Evolutionary conservation across 805 yeast species (phyloP), one percentile per base, ranked within the genome.

Genomic region (Ogataea minuta): DNA sequence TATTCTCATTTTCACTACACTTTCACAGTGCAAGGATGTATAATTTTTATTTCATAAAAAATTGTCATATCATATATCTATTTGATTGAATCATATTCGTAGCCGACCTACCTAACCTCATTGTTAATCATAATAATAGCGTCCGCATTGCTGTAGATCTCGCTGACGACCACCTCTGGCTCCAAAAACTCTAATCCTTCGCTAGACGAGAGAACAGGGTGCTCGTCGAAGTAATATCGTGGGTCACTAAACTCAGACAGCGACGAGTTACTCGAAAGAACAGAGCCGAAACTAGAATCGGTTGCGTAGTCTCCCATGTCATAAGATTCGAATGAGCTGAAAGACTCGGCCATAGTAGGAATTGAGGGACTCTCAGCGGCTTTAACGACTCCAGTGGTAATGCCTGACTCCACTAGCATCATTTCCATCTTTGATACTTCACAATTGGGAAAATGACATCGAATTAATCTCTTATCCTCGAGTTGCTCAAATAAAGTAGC

Each of bases 361-460:
- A 9, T 13, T 3, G 40, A 23, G 12, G 28, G 39, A 12, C 34
- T 17, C n/a, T 15, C 41, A 10, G 4, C 20, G 29, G 15, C 27
- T 24, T 28, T 42, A 12, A 83, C 77, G 16, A 70, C 60, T 2
- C 89, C 90, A 9, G 73, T 68, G 2, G 72, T 57, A 6, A 84
- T 75, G 16, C 76, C 83, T 44, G 76, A 67, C 30, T 84, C 93
- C 27, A 68, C 55, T 43, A 84, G 60, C 43, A 84, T 60, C 14
- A 47, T 44, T 50, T 80, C 82, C 50, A 84, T 74, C 48, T 77
- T 77, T 5, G 58, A 64, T 6, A 70, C 61, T 44, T 83, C 87
- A 43, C 83, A 71, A 56, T 83, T 84, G 23, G 91, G 88, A 63
- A 87, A 85, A 81, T 76, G 48, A 81, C 64, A 36, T 46, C 60